These are phyloP conservation scores for Megacollybia marginata DNA, from an alignment of 768 basidiomycete genomes.

Conservation along the genomic window DNA sequence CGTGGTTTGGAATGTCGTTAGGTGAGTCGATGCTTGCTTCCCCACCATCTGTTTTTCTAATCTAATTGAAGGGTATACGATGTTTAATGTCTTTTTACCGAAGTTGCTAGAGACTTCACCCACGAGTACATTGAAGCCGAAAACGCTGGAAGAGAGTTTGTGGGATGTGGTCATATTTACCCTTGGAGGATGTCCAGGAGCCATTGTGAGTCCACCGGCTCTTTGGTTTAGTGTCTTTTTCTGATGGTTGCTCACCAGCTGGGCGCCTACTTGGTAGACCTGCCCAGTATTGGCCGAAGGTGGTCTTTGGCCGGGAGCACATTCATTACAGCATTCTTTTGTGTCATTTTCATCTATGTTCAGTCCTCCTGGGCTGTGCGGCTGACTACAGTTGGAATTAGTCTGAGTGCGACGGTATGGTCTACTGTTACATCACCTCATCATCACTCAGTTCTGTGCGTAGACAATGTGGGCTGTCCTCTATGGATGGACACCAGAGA, in stretches of 20 bases:
- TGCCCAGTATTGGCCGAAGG: slow-evolving; percentile 53
- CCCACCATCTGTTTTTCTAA: neutral
- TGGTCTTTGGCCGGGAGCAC: slow-evolving; percentile 73
- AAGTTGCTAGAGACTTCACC: slow-evolving; percentile 64
- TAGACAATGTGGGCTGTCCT: slow-evolving; percentile 85
- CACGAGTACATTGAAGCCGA: slow-evolving; percentile 18
- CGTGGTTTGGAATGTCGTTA: slow-evolving; percentile 72
- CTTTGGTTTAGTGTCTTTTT: slow-evolving; percentile 1
- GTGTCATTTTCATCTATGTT: slow-evolving; percentile 59
- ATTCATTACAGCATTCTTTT: slow-evolving; percentile 68
- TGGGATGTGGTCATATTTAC: slow-evolving; percentile 89
- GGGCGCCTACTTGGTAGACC: slow-evolving; percentile 79
- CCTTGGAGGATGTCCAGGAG: slow-evolving; percentile 77
- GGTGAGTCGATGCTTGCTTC: slow-evolving; percentile 37
- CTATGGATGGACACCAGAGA: slow-evolving; percentile 87
- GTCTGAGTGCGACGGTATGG: slow-evolving; percentile 63
- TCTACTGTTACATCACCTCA: neutral
- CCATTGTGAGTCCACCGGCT: slow-evolving; percentile 46
- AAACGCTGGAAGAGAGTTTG: slow-evolving; percentile 53
- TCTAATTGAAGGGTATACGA: slow-evolving; percentile 57
- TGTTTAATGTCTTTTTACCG: slow-evolving; percentile 91
- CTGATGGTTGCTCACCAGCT: slow-evolving; percentile 34
- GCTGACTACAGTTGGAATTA: slow-evolving; percentile 67
- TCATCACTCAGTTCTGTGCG: neutral
- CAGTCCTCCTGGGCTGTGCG: slow-evolving; percentile 51